Conservation (phyloP, 2,329 filamentous ascomycete species). For the Sporothrix inflata region DNA sequence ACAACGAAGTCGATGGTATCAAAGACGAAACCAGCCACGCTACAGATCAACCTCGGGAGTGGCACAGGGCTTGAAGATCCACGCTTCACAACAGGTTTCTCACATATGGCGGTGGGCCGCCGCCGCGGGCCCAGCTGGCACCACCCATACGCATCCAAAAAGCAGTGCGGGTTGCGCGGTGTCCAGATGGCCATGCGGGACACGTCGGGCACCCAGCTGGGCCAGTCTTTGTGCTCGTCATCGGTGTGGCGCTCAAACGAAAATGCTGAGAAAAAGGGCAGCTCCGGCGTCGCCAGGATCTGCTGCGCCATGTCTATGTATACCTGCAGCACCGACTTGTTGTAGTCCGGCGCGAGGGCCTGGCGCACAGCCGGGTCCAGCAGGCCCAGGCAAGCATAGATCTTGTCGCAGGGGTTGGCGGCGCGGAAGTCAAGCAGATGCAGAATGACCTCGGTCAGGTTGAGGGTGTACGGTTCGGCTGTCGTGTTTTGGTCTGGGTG, state of each 20-base stretch:
- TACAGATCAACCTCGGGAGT: neutral
- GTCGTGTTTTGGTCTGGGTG: neutral
- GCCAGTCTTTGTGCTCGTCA: neutral
- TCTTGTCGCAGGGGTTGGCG: neutral
- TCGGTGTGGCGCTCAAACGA: neutral
- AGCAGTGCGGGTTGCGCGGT: neutral
- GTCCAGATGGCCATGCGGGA: neutral
- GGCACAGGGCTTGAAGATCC: neutral
- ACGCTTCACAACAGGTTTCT: neutral
- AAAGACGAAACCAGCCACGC: neutral
- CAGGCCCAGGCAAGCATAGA: slow-evolving; percentile 6
- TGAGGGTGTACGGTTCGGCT: neutral
- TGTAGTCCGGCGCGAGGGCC: neutral
- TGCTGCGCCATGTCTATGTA: neutral
- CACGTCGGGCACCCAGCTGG: neutral
- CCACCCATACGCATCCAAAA: neutral
- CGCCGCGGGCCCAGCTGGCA: neutral
- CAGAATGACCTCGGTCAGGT: neutral
- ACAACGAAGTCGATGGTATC: neutral
- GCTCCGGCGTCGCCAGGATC: neutral
- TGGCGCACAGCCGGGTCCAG: neutral
- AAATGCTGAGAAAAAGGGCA: neutral
- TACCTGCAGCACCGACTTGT: neutral
- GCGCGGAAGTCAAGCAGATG: neutral
- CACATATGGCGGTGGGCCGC: neutral